Evolutionary conservation across 495 filamentous ascomycete genomes (phyloP).

Genomic region (Xylaria castorea): DNA sequence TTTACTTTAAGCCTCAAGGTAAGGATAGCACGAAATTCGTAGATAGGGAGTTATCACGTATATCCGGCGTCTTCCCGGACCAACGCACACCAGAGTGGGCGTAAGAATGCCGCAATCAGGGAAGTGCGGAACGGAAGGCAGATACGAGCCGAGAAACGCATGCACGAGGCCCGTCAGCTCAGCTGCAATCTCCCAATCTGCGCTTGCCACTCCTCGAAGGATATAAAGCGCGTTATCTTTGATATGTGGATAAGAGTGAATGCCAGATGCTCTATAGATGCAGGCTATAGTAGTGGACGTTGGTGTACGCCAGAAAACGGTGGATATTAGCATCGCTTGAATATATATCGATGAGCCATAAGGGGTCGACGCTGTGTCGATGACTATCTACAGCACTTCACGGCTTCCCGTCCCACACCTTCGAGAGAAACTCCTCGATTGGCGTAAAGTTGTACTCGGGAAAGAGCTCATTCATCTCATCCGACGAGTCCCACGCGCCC

Average conservation of each 20-base stretch:
- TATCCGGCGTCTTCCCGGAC: not conserved
- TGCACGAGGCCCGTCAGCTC: not conserved
- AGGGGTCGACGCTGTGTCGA: not conserved
- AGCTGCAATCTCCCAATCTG: no score
- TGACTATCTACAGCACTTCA: not conserved
- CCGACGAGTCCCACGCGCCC: conserved; percentile 52
- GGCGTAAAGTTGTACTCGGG: conserved; percentile 59
- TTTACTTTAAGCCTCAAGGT: not conserved
- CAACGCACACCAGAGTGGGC: not conserved
- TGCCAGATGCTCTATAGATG: not conserved
- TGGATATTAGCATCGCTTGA: no score
- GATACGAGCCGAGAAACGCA: not conserved
- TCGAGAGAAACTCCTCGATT: conserved; percentile 54
- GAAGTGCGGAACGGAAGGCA: not conserved
- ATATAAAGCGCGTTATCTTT: not conserved
- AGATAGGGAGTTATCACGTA: not conserved
- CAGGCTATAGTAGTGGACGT: no score
- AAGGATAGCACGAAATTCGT: not conserved
- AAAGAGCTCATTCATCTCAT: conserved; percentile 61
- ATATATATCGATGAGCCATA: not conserved
- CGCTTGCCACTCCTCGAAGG: not conserved
- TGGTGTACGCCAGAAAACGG: not conserved
- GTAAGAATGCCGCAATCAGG: not conserved
- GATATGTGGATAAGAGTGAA: not conserved
- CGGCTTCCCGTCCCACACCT: conserved; percentile 53